Evolutionary conservation across 2,329 filamentous ascomycete species (phyloP).

Genomic region (Rutstroemia sp.): DNA sequence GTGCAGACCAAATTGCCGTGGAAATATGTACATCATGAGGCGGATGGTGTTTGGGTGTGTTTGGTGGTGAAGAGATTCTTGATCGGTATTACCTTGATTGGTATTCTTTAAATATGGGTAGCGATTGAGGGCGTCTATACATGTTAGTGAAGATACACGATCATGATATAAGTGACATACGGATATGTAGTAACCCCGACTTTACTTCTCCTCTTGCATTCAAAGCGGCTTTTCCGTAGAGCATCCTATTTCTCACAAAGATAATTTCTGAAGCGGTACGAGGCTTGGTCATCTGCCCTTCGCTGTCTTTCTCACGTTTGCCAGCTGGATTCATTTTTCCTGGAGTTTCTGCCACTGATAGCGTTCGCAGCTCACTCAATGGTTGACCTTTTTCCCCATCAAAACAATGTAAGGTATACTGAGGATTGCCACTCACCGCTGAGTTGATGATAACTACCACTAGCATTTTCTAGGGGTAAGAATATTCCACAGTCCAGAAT

Average conservation of each 20-base stretch:
- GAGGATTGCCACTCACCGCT: constrained; percentile 49
- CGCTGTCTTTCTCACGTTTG: background rate
- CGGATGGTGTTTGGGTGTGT: constrained; percentile 53
- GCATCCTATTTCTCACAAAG: constrained; percentile 75
- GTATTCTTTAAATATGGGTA: constrained; percentile 34
- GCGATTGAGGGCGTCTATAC: constrained; percentile 71
- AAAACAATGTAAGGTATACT: constrained; percentile 8
- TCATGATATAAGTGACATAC: constrained; percentile 42
- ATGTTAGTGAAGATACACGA: constrained; percentile 20
- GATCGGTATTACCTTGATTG: constrained; percentile 7
- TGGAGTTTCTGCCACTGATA: constrained; percentile 7
- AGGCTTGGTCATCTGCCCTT: background rate
- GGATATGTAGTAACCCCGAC: constrained; percentile 73
- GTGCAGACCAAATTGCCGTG: constrained; percentile 79
- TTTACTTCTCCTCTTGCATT: constrained; percentile 60
- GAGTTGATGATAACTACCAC: constrained; percentile 67
- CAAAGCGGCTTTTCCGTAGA: constrained; percentile 71
- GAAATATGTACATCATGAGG: constrained; percentile 89
- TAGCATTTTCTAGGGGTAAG: constrained; percentile 47
- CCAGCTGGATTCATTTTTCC: background rate
- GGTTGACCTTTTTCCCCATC: constrained; percentile 20
- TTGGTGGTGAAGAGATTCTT: constrained; percentile 8
- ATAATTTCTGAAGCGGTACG: constrained; percentile 50
- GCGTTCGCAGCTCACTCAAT: constrained; percentile 22
- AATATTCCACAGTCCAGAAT: constrained; percentile 76